Percentiles rank a stretch among this genome's conserved stretches.
These are phyloP conservation scores for Leptomonas pyrrhocoris DNA, from an alignment of 208 protist species.

Conservation along the genomic window DNA sequence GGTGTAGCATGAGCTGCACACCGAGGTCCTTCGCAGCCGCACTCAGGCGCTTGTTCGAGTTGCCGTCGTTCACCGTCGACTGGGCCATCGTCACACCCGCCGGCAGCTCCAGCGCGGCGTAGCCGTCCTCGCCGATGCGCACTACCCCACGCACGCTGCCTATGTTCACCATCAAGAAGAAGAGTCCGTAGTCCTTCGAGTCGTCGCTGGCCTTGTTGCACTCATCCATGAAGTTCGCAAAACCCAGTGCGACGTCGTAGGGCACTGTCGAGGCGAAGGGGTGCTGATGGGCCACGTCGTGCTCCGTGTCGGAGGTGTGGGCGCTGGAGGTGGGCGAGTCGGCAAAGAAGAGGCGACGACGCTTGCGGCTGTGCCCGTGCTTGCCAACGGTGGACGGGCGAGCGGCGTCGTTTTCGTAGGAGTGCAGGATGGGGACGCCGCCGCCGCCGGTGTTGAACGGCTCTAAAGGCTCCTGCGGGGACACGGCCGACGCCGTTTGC, in stretches of 20 bases:
- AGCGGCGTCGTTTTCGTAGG: constrained; percentile 16
- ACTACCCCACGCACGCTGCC: constrained; percentile 46
- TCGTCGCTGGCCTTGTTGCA: constrained; percentile 56
- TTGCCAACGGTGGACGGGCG: not conserved
- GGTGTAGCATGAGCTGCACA: constrained; percentile 48
- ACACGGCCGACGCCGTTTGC: not conserved
- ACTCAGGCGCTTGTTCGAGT: constrained; percentile 79
- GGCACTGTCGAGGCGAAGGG: constrained; percentile 46
- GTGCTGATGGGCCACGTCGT: not conserved
- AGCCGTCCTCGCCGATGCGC: constrained; percentile 52
- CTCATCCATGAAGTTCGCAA: constrained; percentile 68
- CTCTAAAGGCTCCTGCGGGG: constrained; percentile 5
- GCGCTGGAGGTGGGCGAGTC: not conserved
- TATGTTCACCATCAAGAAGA: constrained; percentile 55
- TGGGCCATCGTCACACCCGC: constrained; percentile 59
- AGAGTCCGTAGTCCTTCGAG: constrained; percentile 83
- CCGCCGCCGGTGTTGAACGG: constrained; percentile 1
- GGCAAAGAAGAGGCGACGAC: constrained; percentile 25
- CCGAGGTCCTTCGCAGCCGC: constrained; percentile 40
- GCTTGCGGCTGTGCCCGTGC: constrained; percentile 8
- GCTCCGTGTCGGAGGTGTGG: constrained; percentile 14
- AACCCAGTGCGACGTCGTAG: constrained; percentile 45
- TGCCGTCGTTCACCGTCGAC: constrained; percentile 83
- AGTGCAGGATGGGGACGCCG: constrained; percentile 13
- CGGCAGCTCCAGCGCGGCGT: constrained; percentile 63